Base-by-base conservation (phyloP, 306 rosid species). In the Urtica urens region DNA sequence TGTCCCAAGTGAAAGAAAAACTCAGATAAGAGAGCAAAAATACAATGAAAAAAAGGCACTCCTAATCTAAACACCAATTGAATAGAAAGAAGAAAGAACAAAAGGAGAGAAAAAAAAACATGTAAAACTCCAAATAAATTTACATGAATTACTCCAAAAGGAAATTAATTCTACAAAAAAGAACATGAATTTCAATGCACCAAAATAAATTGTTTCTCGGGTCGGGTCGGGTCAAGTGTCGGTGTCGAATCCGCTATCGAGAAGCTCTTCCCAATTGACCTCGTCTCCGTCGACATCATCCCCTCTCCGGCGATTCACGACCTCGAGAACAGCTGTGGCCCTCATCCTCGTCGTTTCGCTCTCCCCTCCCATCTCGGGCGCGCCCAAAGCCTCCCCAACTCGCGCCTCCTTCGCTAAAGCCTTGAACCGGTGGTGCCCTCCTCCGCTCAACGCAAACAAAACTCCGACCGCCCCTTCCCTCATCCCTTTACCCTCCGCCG, bases 351-450 rank as follows among this genome's bases (percentile, higher is more conserved):
- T 67, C 34, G 77, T 55, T 19, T 77, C 71, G 5, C 79, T 72
- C 24, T 76, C 79, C 19, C 75, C 72, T 2, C 77, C 69, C 23
- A 76, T 78, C 80, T 79, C 95, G 60, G 69, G 65, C 55, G 55
- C 77, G 44, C 44, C 66, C 61, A 90, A 44, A 23, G 48, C 84
- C 51, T 77, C 93, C 68, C 50, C 71, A 52, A 30, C 58, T 8
- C 79, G 69, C 0, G 74, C 79, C 33, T 53, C 65, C 58, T 60
- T 85, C 0, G 93, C 99, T 61, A 79, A 35, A 20, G 82, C 96
- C 47, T 75, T 82, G 30, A 90, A 90, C 72, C 96, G 71, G 65
- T 85, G 65, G 65, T 85, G 65, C 7, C 95, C 94, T 2, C 87
- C 93, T 2, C 71, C 72, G 47, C 99, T 81, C 70, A 90, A 17